Conservation (phyloP, 129 eudicot species). For the Flaveria ramosissima region DNA sequence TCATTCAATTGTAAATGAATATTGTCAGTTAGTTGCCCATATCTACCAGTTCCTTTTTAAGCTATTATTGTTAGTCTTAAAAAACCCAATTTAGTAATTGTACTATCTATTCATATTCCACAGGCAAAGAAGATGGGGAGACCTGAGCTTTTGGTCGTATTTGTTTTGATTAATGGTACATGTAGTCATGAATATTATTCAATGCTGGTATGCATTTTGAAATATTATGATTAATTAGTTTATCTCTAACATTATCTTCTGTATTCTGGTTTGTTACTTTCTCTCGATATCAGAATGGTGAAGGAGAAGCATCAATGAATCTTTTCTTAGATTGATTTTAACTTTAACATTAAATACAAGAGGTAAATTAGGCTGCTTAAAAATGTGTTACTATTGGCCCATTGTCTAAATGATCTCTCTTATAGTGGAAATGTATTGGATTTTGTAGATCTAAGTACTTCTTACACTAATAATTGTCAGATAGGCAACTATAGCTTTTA, state of each 20-base stretch:
- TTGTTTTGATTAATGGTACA: constrained; percentile 4
- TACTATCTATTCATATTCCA: background rate
- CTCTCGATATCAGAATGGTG: background rate
- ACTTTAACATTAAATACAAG: constrained; percentile 9
- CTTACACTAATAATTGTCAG: background rate
- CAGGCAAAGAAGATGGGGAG: constrained; percentile 24
- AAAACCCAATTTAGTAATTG: constrained; percentile 13
- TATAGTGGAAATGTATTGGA: background rate
- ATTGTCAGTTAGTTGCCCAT: constrained; percentile 3
- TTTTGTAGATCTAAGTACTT: background rate
- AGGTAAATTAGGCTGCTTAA: constrained; percentile 3
- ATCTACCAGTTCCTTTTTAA: background rate
- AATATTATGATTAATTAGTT: constrained; percentile 24
- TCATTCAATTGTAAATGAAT: background rate
- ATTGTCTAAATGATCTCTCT: background rate
- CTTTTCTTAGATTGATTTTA: constrained; percentile 13
- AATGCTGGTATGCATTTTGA: constrained; percentile 30
- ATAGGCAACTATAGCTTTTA: background rate
- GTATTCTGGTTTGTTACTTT: constrained; percentile 11
- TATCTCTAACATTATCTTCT: constrained; percentile 10
- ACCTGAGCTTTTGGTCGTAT: constrained; percentile 3
- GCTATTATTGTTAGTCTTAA: background rate
- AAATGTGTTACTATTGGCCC: background rate
- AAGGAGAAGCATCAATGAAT: constrained; percentile 4
- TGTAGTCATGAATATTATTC: constrained; percentile 27